Evolutionary conservation across 495 filamentous ascomycete genomes (phyloP), one percentile per base, ranked within the genome.

Genomic region (Pyronema omphalodes): DNA sequence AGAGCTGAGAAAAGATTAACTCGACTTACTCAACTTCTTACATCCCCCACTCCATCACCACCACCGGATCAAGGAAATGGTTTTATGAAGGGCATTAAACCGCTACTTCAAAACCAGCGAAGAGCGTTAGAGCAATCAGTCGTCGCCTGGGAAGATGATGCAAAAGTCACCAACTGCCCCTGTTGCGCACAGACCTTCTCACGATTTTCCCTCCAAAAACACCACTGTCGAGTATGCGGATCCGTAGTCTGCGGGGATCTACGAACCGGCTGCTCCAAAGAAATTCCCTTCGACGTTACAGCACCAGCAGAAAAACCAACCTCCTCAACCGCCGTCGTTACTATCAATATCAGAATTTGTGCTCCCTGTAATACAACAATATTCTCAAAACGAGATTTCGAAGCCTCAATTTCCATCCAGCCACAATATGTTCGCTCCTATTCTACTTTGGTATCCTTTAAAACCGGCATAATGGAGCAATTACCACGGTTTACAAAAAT

Each of bases 111-210:
- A 34, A 35, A 34, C 18, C 47, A 84, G 53, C 74, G 84, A 39
- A 87, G 91, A 66, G 61, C 74, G 11, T 69, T 96, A 7, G 91
- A 98, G 67, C 93, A 98, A 61, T 85, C 82, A 0, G 76, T 98
- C 12, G 86, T 96, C 14, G 82, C 80, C 11, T 98, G 91, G 91
- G 83, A 98, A 65, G 91, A 96, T 46, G 93, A 96, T 69, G 74
- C 81, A 0, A 76, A 70, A 44, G 88, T 98, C 17, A 51, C 72
- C 4, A 78, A 77, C 45, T 98, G 91, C 57, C 93, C 91, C 3
- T 91, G 93, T 60, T 98, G 91, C 60, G 82, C 88, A 60, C 91
- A 96, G 60, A 86, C 93, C 51, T 98, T 98, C 67, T 78, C 85
- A 0, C 79, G 76, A 23, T 94, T 93, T 71, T 78, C 84, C 1